phyloP scores from a whole-genome alignment of 2,329 filamentous ascomycete genomes.

The Acephala macrosclerotiorum region DNA sequence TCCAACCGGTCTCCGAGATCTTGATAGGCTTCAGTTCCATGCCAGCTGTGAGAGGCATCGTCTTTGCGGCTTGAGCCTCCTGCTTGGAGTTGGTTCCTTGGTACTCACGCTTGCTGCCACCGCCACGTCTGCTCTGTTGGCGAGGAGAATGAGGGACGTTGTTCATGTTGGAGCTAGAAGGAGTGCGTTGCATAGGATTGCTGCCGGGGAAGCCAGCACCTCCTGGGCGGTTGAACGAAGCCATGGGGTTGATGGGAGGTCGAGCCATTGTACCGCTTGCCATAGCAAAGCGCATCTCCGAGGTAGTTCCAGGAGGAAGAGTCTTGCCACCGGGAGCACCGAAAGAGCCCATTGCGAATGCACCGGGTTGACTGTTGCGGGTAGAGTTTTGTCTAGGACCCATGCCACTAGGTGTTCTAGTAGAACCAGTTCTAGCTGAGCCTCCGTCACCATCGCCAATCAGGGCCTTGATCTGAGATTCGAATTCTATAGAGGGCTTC shows the following conservation, averaged over 20 bases:
- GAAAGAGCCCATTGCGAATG: conserved; percentile 77
- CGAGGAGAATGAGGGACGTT: conserved; percentile 76
- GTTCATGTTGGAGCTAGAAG: conserved; percentile 63
- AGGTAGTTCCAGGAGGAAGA: conserved; percentile 79
- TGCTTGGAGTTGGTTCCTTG: conserved; percentile 54
- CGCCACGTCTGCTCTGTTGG: conserved; percentile 64
- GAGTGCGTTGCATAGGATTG: conserved; percentile 69
- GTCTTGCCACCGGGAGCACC: conserved; percentile 60
- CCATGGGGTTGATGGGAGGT: conserved; percentile 61
- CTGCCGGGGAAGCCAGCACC: conserved; percentile 66
- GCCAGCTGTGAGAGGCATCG: conserved; percentile 89
- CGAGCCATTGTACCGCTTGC: conserved; percentile 60
- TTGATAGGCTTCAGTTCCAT: conserved; percentile 83
- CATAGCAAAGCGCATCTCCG: conserved; percentile 76
- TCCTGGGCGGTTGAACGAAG: conserved; percentile 66
- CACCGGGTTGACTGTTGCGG: conserved; percentile 57
- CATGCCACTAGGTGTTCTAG: conserved; percentile 62
- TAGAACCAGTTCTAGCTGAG: conserved; percentile 66
- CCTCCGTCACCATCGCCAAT: conserved; percentile 79
- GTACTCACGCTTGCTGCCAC: conserved; percentile 66
- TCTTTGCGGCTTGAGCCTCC: conserved; percentile 78
- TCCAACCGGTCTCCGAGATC: conserved; percentile 82
- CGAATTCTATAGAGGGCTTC: conserved; percentile 94
- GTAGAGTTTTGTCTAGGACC: conserved; percentile 59
- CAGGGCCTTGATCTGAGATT: conserved; percentile 84